phyloP scores from a whole-genome alignment of 108 stramenopile genomes.

The Nitzschia sp. region DNA sequence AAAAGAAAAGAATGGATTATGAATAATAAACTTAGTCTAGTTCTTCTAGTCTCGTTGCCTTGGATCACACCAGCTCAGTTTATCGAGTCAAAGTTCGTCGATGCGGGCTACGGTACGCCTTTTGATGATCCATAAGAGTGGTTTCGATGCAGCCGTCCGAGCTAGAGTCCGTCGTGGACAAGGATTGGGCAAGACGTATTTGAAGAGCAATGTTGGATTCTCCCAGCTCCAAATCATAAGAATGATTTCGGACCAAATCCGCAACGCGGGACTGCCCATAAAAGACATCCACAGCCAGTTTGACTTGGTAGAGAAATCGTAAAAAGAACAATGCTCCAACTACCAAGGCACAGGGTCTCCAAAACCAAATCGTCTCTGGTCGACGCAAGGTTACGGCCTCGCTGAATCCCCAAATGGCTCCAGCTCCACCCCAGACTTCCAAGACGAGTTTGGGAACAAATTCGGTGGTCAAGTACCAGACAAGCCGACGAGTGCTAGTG shows the following conservation, averaged over 20 bases:
- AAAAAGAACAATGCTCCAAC: conserved; percentile 45
- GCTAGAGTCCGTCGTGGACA: too few relatives aligned
- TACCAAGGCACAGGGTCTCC: conserved; percentile 46
- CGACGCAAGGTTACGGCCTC: conserved; percentile 53
- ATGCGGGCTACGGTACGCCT: too few relatives aligned
- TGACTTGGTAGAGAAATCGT: conserved; percentile 27
- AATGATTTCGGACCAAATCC: not conserved
- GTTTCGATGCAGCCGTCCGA: too few relatives aligned
- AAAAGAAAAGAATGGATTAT: too few relatives aligned
- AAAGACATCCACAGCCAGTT: too few relatives aligned
- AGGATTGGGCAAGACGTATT: not conserved
- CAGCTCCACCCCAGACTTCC: conserved; percentile 60
- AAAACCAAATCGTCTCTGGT: conserved; percentile 47
- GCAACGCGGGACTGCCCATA: not conserved
- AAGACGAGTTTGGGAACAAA: conserved; percentile 42
- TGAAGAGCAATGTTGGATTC: not conserved
- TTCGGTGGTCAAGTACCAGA: too few relatives aligned
- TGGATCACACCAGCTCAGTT: too few relatives aligned
- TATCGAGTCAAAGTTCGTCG: not conserved
- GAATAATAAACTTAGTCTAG: too few relatives aligned
- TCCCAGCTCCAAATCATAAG: not conserved
- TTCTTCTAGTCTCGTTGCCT: too few relatives aligned
- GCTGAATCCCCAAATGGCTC: conserved; percentile 66
- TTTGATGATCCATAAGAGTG: too few relatives aligned
- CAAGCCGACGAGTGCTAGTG: too few relatives aligned